Evolutionary conservation across 2,329 filamentous ascomycete species (phyloP).

Genomic region (Cordyceps cateniannulata): DNA sequence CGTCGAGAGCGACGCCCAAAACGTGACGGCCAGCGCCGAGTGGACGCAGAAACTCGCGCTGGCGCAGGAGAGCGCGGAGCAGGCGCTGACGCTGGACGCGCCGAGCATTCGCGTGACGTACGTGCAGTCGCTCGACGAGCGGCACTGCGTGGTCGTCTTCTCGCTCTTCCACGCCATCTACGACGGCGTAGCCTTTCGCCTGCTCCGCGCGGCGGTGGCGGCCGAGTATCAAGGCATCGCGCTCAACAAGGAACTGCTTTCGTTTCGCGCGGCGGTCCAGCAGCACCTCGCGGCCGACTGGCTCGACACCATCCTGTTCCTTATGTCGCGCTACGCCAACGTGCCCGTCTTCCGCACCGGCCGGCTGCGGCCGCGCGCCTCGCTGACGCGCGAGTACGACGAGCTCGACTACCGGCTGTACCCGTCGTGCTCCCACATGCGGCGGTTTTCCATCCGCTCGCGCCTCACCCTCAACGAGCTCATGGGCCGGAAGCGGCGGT

Average conservation of each 20-base stretch:
- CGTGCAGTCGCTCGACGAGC: background rate
- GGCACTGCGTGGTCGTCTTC: conserved; percentile 19
- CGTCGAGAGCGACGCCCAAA: background rate
- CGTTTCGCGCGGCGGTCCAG: background rate
- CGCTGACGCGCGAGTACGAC: background rate
- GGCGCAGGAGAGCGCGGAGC: background rate
- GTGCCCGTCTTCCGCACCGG: conserved; percentile 9
- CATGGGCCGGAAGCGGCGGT: background rate
- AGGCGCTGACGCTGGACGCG: background rate
- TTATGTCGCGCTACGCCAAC: conserved; percentile 2
- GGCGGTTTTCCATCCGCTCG: background rate
- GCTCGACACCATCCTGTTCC: conserved; percentile 10
- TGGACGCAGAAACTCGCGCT: background rate
- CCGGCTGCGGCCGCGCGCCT: background rate
- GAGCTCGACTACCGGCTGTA: background rate
- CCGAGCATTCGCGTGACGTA: conserved; percentile 3
- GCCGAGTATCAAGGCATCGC: conserved; percentile 4
- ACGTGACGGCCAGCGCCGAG: background rate
- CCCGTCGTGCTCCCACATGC: conserved; percentile 12
- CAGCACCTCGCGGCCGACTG: conserved; percentile 5
- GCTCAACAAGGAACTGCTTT: background rate
- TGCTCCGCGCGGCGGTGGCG: conserved; percentile 4
- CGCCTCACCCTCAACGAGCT: conserved; percentile 9
- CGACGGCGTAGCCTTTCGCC: conserved; percentile 1
- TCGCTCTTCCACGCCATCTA: conserved; percentile 28